Conservation (phyloP, 768 basidiomycete genomes). For the Megacollybia marginata region DNA sequence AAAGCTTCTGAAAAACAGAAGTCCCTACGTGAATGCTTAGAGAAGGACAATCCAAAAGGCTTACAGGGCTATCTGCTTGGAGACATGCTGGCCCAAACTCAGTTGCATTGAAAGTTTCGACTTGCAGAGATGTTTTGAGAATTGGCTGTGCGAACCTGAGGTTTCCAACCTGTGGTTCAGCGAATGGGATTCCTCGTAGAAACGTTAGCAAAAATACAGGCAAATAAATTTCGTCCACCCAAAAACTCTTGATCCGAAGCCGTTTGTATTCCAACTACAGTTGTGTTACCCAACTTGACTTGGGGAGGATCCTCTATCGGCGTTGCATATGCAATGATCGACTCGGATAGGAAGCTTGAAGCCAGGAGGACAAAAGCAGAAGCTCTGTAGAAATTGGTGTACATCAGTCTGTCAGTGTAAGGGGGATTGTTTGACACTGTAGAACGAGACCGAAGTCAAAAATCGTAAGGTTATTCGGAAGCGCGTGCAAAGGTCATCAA, state of each 20-base stretch:
- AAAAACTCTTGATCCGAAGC: conserved; percentile 20
- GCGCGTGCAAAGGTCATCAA: no score
- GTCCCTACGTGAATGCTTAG: not conserved
- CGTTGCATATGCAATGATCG: conserved; percentile 1
- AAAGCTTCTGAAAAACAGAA: not conserved
- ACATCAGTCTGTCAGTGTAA: no score
- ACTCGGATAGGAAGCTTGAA: no score
- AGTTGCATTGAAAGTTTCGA: conserved; percentile 19
- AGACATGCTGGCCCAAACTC: conserved; percentile 21
- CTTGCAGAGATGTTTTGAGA: conserved; percentile 11
- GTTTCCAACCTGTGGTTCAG: conserved; percentile 21
- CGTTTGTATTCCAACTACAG: conserved; percentile 10
- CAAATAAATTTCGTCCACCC: conserved; percentile 14
- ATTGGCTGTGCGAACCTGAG: conserved; percentile 23
- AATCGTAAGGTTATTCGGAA: no score
- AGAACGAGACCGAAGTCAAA: no score
- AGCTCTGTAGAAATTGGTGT: no score
- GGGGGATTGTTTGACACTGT: no score
- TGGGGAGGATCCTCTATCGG: no score
- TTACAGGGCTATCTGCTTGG: conserved; percentile 22
- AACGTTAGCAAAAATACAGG: not conserved
- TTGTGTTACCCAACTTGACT: conserved; percentile 10
- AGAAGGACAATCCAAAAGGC: not conserved
- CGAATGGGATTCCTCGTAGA: conserved; percentile 16
- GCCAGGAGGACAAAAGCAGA: no score